These are phyloP conservation scores for Monosporozyma servazzii DNA, from an alignment of 805 yeast species.

Conservation along the genomic window DNA sequence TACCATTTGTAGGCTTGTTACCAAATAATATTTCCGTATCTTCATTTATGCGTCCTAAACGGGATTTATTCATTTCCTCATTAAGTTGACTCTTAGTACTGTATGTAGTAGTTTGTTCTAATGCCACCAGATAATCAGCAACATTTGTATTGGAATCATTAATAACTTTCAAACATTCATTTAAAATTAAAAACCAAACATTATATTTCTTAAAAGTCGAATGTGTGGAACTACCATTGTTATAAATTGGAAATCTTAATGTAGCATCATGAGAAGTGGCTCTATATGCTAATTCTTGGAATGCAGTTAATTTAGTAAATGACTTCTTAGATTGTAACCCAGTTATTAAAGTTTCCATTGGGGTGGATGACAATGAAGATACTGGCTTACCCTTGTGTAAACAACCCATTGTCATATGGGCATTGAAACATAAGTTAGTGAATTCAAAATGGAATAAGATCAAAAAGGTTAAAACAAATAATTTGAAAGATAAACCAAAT, in stretches of 20 bases:
- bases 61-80: slow-evolving; percentile 3
- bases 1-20: slow-evolving; percentile 20
- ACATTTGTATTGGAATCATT: slow-evolving; percentile 38
- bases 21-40: slow-evolving; percentile 27
- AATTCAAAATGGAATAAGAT: slow-evolving; percentile 42
- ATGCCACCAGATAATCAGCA: slow-evolving; percentile 15
- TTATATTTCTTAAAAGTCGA: slow-evolving; percentile 9
- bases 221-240: slow-evolving; percentile 19
- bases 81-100: not conserved
- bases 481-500: slow-evolving; percentile 25
- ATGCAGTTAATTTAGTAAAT: slow-evolving; percentile 54
- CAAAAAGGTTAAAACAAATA: slow-evolving; percentile 30
- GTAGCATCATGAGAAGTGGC: slow-evolving; percentile 41
- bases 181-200: slow-evolving; percentile 51
- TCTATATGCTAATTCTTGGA: slow-evolving; percentile 64
- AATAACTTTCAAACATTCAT: slow-evolving; percentile 50
- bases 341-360: slow-evolving; percentile 51
- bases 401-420: slow-evolving; percentile 65
- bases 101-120: slow-evolving; percentile 7
- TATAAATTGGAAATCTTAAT: slow-evolving; percentile 46
- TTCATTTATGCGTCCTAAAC: slow-evolving; percentile 3
- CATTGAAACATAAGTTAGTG: slow-evolving; percentile 48
- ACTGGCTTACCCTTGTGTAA: slow-evolving; percentile 56
- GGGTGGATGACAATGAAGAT: slow-evolving; percentile 45
- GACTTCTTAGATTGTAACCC: slow-evolving; percentile 49